A percentile compares a stretch with the other conserved stretches of the same genome.
These are phyloP conservation scores for Eutypella sp. DNA, from an alignment of 2,329 filamentous ascomycete species.

Conservation along the genomic window DNA sequence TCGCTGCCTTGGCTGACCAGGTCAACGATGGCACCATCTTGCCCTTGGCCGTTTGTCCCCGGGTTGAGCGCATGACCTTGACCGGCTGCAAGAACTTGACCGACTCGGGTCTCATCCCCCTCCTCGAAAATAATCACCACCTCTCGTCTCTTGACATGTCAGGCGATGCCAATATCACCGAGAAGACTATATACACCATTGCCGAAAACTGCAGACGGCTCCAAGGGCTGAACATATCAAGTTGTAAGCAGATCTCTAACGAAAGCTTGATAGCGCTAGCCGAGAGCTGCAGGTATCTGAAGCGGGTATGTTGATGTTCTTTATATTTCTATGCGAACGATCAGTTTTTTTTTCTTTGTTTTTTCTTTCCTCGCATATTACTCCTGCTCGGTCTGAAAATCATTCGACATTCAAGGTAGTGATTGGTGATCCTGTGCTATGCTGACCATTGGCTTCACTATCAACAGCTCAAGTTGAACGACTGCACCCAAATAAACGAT, in stretches of 20 bases:
- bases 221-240: constrained; percentile 89
- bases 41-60: constrained; percentile 78
- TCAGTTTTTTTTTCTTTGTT: constrained; percentile 4
- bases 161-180: constrained; percentile 58
- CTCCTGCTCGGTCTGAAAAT: too few species aligned
- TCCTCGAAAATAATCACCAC: constrained; percentile 74
- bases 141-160: constrained; percentile 89
- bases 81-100: constrained; percentile 84
- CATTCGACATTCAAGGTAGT: too few species aligned
- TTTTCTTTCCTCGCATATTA: too few species aligned
- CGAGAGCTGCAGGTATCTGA: constrained; percentile 77
- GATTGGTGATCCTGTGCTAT: too few species aligned
- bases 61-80: constrained; percentile 86
- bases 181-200: constrained; percentile 47
- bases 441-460: constrained; percentile 23
- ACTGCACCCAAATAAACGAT: constrained; percentile 80
- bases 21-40: constrained; percentile 87
- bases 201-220: constrained; percentile 77
- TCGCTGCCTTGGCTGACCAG: constrained; percentile 68
- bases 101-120: constrained; percentile 73
- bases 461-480: constrained; percentile 82
- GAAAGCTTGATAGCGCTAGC: constrained; percentile 79
- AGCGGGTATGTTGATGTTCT: constrained; percentile 57
- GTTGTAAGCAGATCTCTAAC: constrained; percentile 78
- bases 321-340: not conserved